Evolutionary conservation across 805 yeast species (phyloP).

Genomic region (Cyberlindnera veronae): DNA sequence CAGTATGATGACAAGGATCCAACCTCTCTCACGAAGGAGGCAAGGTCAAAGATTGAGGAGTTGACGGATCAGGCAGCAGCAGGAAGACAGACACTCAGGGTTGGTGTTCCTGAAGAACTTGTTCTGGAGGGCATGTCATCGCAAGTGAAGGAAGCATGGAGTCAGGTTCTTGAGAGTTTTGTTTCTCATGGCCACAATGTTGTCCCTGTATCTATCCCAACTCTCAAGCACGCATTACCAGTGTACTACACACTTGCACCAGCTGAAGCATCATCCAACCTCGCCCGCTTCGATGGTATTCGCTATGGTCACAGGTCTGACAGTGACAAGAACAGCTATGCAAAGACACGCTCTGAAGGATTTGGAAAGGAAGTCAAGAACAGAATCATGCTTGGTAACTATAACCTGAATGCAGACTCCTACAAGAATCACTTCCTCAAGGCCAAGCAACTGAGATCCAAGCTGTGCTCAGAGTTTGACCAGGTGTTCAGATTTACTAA

Average conservation of each 20-base stretch:
- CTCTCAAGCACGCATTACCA: conserved; percentile 62
- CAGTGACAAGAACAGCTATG: conserved; percentile 40
- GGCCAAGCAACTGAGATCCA: conserved; percentile 66
- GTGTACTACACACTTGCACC: conserved; percentile 86
- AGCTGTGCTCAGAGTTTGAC: conserved; percentile 64
- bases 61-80: background rate
- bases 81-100: conserved; percentile 31
- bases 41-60: conserved; percentile 29
- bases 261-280: conserved; percentile 91
- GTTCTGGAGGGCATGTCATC: conserved; percentile 50
- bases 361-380: conserved; percentile 84
- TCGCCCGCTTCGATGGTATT: conserved; percentile 87
- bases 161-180: conserved; percentile 41
- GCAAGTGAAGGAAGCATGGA: conserved; percentile 46
- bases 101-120: conserved; percentile 78
- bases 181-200: conserved; percentile 41
- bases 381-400: conserved; percentile 82
- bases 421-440: conserved; percentile 67
- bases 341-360: conserved; percentile 56
- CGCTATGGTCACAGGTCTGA: conserved; percentile 66
- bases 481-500: conserved; percentile 52
- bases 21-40: conserved; percentile 47
- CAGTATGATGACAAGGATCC: conserved; percentile 73
- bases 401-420: conserved; percentile 72
- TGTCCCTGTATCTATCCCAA: conserved; percentile 65